These are phyloP conservation scores for Metschnikowia henanensis DNA, from an alignment of 805 yeast genomes.

Conservation along the genomic window DNA sequence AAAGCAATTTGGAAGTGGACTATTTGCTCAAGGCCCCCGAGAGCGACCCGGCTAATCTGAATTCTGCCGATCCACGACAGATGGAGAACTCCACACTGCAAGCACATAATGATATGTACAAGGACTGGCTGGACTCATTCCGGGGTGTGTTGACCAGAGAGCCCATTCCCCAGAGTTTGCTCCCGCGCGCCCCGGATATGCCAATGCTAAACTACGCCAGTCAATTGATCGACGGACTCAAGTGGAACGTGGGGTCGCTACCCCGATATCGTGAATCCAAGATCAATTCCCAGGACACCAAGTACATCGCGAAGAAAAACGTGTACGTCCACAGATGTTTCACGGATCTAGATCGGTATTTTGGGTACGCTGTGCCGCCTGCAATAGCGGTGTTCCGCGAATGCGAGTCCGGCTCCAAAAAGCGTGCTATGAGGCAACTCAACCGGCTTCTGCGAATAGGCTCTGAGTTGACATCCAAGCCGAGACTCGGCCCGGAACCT, in stretches of 20 bases:
- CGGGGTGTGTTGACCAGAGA: conserved; percentile 2
- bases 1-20: no score
- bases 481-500: not conserved
- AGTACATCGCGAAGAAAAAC: conserved; percentile 34
- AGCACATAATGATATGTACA: no score
- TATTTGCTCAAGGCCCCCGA: not conserved
- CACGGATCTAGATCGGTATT: conserved; percentile 7
- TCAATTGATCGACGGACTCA: conserved; percentile 9
- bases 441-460: conserved; percentile 23
- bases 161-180: conserved; percentile 10
- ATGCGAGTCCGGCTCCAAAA: conserved; percentile 36
- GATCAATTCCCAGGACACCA: conserved; percentile 19
- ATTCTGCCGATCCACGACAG: not conserved
- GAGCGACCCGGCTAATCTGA: not conserved
- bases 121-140: not conserved
- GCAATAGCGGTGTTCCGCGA: conserved; percentile 44
- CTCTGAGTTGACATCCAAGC: not conserved
- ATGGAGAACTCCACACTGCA: not conserved
- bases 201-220: conserved; percentile 12
- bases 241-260: conserved; percentile 41
- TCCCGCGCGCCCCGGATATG: conserved; percentile 5
- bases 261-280: conserved; percentile 35
- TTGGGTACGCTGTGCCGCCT: conserved; percentile 22
- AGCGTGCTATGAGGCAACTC: conserved; percentile 36
- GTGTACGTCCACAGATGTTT: conserved; percentile 40